Evolutionary conservation across 192 early-diverging fungal species (phyloP).

Genomic region (Coemansia reversa): DNA sequence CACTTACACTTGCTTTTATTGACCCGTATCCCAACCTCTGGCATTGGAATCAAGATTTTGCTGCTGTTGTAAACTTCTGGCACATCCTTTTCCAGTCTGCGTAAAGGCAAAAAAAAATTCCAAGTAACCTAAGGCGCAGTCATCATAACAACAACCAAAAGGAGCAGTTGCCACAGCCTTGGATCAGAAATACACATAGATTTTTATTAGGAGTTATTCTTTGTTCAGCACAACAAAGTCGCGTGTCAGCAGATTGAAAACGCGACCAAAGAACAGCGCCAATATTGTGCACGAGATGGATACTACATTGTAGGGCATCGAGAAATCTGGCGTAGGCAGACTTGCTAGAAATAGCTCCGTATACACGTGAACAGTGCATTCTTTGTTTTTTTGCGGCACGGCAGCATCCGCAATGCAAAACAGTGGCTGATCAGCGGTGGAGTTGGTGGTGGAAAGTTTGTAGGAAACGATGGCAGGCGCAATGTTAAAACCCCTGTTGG

Average conservation of each 20-base stretch:
- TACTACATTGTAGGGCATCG: conserved; percentile 99
- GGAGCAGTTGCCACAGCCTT: conserved; percentile 44
- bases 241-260: conserved; percentile 82
- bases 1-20: too few relatives aligned
- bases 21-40: too few relatives aligned
- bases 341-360: conserved; percentile 85
- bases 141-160: too few relatives aligned
- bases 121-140: too few relatives aligned
- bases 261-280: conserved; percentile 92
- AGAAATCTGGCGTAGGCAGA: conserved; percentile 95
- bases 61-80: too few relatives aligned
- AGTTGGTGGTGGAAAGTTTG: conserved; percentile 15
- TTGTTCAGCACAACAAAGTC: conserved; percentile 54
- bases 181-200: conserved; percentile 91
- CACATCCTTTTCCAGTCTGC: too few relatives aligned
- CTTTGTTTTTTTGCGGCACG: not conserved
- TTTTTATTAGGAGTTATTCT: not conserved
- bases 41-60: too few relatives aligned
- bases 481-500: conserved; percentile 92
- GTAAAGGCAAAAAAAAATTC: too few relatives aligned
- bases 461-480: conserved; percentile 68
- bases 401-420: conserved; percentile 20
- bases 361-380: conserved; percentile 61
- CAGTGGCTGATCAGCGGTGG: conserved; percentile 14
- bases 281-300: conserved; percentile 95